phyloP scores from a whole-genome alignment of 805 yeast genomes.

The Teunomyces tritomae region DNA sequence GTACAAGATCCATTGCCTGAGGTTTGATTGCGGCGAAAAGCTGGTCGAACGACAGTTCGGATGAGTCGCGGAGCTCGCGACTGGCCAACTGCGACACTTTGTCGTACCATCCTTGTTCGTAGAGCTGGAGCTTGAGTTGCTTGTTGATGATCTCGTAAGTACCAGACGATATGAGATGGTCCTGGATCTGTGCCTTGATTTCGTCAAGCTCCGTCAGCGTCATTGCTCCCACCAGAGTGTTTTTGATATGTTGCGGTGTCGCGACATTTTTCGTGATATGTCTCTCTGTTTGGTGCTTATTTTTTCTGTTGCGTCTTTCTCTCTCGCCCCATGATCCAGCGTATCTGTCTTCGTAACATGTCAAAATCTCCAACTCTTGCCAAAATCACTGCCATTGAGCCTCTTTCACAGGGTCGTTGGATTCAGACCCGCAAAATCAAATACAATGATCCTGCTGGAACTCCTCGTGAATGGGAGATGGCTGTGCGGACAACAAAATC shows the following conservation, averaged over 20 bases:
- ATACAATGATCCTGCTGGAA: conserved; percentile 72
- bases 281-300: neutral
- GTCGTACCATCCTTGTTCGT: conserved; percentile 86
- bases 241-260: neutral
- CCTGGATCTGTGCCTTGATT: conserved; percentile 63
- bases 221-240: neutral
- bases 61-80: conserved; percentile 42
- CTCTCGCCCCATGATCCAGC: neutral
- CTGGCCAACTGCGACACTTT: conserved; percentile 60
- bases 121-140: conserved; percentile 58
- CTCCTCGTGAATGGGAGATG: conserved; percentile 81
- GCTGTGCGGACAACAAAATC: conserved; percentile 69
- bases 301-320: neutral
- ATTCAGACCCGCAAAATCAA: conserved; percentile 59
- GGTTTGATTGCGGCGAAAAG: conserved; percentile 56
- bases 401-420: conserved; percentile 41
- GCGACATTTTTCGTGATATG: neutral
- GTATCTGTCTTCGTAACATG: neutral
- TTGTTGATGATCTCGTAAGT: conserved; percentile 75
- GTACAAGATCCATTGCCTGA: conserved; percentile 68
- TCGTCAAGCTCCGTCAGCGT: conserved; percentile 33
- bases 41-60: conserved; percentile 45
- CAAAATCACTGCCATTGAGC: conserved; percentile 28
- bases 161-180: conserved; percentile 70
- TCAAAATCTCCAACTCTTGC: conserved; percentile 35